Conservation (phyloP, 1,284 basidiomycete genomes). For the Tranzscheliella williamsii region DNA sequence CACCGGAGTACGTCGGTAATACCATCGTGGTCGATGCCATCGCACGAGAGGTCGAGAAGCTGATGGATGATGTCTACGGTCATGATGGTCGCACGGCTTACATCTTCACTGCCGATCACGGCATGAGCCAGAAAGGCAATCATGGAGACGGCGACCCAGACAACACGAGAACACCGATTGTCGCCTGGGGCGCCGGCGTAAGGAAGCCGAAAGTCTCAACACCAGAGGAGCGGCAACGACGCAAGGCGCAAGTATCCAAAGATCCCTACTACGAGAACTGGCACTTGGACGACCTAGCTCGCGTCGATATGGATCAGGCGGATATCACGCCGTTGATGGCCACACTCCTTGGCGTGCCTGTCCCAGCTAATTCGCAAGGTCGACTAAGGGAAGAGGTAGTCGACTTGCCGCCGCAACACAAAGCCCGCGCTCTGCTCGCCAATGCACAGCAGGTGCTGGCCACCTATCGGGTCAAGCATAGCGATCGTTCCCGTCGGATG, state of each 20-base stretch:
- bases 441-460: conserved; percentile 79
- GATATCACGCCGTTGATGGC: conserved; percentile 79
- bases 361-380: conserved; percentile 62
- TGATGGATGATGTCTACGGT: conserved; percentile 70
- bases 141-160: conserved; percentile 89
- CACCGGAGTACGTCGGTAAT: conserved; percentile 83
- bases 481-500: conserved; percentile 26
- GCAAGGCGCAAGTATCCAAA: conserved; percentile 2
- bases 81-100: conserved; percentile 70
- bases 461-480: conserved; percentile 76
- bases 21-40: conserved; percentile 79
- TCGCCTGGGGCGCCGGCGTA: conserved; percentile 78
- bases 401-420: conserved; percentile 61
- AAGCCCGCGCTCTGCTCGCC: conserved; percentile 69
- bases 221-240: conserved; percentile 1
- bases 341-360: conserved; percentile 39
- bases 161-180: conserved; percentile 80
- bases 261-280: conserved; percentile 49
- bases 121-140: conserved; percentile 85
- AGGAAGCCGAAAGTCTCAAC: conserved; percentile 13
- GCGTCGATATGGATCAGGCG: conserved; percentile 74
- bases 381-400: conserved; percentile 58
- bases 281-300: conserved; percentile 34
- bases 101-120: conserved; percentile 86
- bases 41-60: conserved; percentile 70